Evolutionary conservation across 352 stramenopile species (phyloP), one percentile per base, ranked within the genome.

Genomic region (Blastocystis sp.): DNA sequence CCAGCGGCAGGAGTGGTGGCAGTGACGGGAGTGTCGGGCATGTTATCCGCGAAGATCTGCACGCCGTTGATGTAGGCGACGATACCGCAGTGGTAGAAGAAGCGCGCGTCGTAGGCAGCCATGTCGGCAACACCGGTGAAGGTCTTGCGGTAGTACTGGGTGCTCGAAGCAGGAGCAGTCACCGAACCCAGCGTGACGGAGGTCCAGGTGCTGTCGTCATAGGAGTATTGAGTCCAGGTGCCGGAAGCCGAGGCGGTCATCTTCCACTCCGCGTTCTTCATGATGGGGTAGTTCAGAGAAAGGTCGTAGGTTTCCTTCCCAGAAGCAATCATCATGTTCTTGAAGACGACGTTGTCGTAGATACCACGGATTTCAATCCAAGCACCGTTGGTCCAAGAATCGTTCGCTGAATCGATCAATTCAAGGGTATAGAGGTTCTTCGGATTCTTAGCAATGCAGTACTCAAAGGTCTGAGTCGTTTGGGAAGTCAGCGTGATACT

Each of bases 281-380:
- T 1, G 17, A 84, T 69, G 45, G 74, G 74, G 54, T 65, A 59
- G 48, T 84, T 69, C 28, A 84, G 74, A 48, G 74, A 84, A 3
- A 84, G 45, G 57, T 28, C 21, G 38, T 57, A 65, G 11, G 28
- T 52, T 45, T 68, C 57, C 14, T 38, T n/a, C 9, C 2, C 2
- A 1, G 10, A 10, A 48, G 54, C 57, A n/a, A 45, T 38, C 74
- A 84, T 84, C 34, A 66, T 66, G 40, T 38, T 69, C 57, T 66
- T 84, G 54, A 70, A 84, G 17, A 84, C 24, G 0, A 66, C 24
- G 57, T 84, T 84, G 21, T 54, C 74, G 45, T 84, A 68, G 10
- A 59, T 68, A 52, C 74, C 74, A 24, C 45, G n/a, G 1, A 84
- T 14, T 28, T 69, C 9, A 21, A 84, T 28, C 14, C 28, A 84